Percentiles rank a stretch among this genome's conserved stretches.
Evolutionary conservation across 345 rosid species (phyloP).

Genomic region (Euphorbia pulcherrima): DNA sequence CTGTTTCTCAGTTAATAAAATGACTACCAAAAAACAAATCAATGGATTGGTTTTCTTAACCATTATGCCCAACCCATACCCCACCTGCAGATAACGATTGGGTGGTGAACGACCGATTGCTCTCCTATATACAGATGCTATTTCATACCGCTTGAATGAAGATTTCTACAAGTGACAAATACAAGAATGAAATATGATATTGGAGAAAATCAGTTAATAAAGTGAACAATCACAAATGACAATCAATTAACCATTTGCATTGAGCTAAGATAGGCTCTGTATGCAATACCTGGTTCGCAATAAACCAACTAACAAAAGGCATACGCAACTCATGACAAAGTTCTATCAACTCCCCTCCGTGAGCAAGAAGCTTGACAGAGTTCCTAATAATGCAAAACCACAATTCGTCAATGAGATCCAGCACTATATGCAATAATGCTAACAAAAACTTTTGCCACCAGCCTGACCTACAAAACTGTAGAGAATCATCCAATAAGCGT

Average conservation of each 20-base stretch:
- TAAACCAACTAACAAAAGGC: constrained; percentile 75
- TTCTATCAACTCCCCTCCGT: constrained; percentile 90
- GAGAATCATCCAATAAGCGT: constrained; percentile 59
- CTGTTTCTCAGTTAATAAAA: not conserved
- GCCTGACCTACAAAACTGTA: constrained; percentile 56
- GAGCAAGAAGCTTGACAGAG: constrained; percentile 78
- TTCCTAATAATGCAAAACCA: constrained; percentile 49
- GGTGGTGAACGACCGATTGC: constrained; percentile 96
- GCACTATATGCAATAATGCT: constrained; percentile 12
- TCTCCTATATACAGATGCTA: constrained; percentile 75
- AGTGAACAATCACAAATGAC: not conserved
- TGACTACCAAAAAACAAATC: not conserved
- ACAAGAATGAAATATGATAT: constrained; percentile 6
- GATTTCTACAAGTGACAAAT: constrained; percentile 51
- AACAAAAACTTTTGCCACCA: constrained; percentile 12
- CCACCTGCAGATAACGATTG: constrained; percentile 80
- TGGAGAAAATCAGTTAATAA: constrained; percentile 4
- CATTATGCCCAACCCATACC: constrained; percentile 14
- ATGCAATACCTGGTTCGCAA: constrained; percentile 59
- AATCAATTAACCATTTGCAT: not conserved
- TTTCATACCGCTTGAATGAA: constrained; percentile 82
- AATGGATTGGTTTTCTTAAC: not conserved
- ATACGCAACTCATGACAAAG: constrained; percentile 85
- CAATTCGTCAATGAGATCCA: constrained; percentile 30
- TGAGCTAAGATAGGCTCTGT: constrained; percentile 1